Evolutionary conservation across 129 eudicot species (phyloP), one percentile per base, ranked within the genome.

Genomic region (Flaveria trinervia): DNA sequence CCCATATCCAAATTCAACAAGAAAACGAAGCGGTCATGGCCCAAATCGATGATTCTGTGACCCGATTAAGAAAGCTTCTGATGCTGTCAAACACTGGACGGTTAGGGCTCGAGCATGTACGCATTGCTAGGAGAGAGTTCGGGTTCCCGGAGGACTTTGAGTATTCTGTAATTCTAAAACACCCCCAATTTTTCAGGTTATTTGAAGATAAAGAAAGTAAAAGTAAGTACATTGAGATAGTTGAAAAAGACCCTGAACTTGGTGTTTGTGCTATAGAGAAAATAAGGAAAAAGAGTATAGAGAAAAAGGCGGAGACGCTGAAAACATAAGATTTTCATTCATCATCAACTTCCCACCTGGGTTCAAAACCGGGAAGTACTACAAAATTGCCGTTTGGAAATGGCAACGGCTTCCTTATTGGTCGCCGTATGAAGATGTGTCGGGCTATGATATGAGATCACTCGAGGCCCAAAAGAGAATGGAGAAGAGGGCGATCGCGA

Each of bases 341-440:
- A 68, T 86, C 4, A 84, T 95, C 57, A 95, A 91, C 80, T 95
- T 95, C 51, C 97, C 99, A 0, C 96, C 99, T 1, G 97, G 97
- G 28, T 95, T 89, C 49, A 95, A 85, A 88, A 83, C 85, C 8
- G 86, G 87, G 15, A 91, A 91, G 86, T 89, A 88, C 79, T 95
- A 82, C 77, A 95, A 85, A 83, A 89, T 87, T 70, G 97, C 94
- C 13, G 80, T 91, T 44, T 87, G 97, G 99, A 89, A 95, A 71
- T 95, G 97, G 97, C 99, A 95, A 80, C 66, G 96, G 81, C 78
- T 91, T 66, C 96, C 99, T 5, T 95, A 95, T 75, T 95, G 96
- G 99, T 91, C 96, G 9, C 99, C 99, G 0, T 95, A 95, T 26
- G 99, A 91, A 76, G 92, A 89, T 68, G 73, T 91, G 18, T 83